Base-by-base conservation (phyloP, 495 filamentous ascomycete species). In the Penicillium argentinense region DNA sequence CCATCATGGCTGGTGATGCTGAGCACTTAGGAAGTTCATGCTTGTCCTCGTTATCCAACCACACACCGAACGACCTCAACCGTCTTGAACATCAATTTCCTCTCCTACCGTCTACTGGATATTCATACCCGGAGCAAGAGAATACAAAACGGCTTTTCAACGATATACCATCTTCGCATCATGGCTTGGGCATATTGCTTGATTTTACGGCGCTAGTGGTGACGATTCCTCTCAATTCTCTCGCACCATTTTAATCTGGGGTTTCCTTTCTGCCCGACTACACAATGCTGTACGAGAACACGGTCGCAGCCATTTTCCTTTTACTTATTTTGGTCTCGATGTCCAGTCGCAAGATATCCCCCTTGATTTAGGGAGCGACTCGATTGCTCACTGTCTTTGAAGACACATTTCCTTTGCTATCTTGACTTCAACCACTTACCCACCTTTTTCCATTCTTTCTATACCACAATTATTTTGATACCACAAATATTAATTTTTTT, bases 231-330 rank as follows among this genome's bases (percentile, higher is more conserved):
- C n/a, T 44, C 33, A 13, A 46, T 38, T 51, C 12, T 34, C 13
- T 37, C 36, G 41, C 18, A 28, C 41, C n/a, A n/a, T n/a, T 53
- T 29, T 47, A 47, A 54, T 42, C 25, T 39, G 33, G 45, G 51
- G 51, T 39, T 28, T 22, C 12, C 16, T 42, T 9, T 44, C 45
- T 49, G 39, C 45, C 41, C 19, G 24, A 42, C 38, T 52, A 47
- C 45, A 44, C 29, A n/a, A 60, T 48, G 47, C 47, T 60, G 49
- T 56, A 60, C 51, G 60, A 63, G 45, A 17, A 61, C 45, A 63
- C 48, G 57, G 40, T 53, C 23, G 23, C 51, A 54, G 36, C 48
- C 44, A 34, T 42, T 46, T 49, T 32, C 40, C 17, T 45, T 38
- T 52, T 49, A 9, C 32, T 39, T 42, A 17, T 37, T 29, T 26